These are phyloP conservation scores for Erythrobasidium hasegawianum DNA, from an alignment of 1,284 basidiomycete genomes.

Conservation along the genomic window DNA sequence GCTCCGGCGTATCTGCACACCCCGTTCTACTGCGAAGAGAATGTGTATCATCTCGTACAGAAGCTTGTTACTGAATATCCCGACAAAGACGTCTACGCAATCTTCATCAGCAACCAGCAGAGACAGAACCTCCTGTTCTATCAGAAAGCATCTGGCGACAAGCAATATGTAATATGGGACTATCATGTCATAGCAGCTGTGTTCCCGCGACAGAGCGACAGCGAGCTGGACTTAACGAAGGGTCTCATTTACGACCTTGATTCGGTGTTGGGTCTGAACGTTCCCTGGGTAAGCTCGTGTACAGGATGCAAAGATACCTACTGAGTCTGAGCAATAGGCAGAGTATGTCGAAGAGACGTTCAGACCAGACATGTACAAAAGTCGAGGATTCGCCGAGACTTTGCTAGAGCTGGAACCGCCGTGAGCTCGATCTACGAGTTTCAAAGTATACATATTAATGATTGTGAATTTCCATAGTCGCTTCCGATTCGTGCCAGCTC, in stretches of 20 bases:
- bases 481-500: conserved; percentile 57
- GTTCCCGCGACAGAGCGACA: conserved; percentile 43
- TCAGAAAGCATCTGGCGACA: conserved; percentile 54
- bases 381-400: conserved; percentile 13
- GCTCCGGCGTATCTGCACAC: conserved; percentile 38
- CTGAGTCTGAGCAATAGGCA: conserved; percentile 42
- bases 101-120: conserved; percentile 64
- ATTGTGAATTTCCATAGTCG: conserved; percentile 44
- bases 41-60: conserved; percentile 60
- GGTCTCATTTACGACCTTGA: conserved; percentile 53
- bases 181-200: conserved; percentile 67
- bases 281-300: not conserved
- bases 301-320: not conserved
- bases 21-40: conserved; percentile 63
- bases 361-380: conserved; percentile 46
- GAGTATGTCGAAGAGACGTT: conserved; percentile 61
- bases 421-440: not conserved
- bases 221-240: conserved; percentile 20
- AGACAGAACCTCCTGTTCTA: conserved; percentile 63
- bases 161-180: conserved; percentile 62
- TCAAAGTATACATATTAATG: not conserved
- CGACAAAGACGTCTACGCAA: conserved; percentile 50
- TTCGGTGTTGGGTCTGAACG: conserved; percentile 29
- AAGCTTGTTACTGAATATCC: conserved; percentile 48
- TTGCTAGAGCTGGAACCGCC: conserved; percentile 19